phyloP scores from a whole-genome alignment of 805 yeast genomes.

The Metschnikowia cerradonensis region DNA sequence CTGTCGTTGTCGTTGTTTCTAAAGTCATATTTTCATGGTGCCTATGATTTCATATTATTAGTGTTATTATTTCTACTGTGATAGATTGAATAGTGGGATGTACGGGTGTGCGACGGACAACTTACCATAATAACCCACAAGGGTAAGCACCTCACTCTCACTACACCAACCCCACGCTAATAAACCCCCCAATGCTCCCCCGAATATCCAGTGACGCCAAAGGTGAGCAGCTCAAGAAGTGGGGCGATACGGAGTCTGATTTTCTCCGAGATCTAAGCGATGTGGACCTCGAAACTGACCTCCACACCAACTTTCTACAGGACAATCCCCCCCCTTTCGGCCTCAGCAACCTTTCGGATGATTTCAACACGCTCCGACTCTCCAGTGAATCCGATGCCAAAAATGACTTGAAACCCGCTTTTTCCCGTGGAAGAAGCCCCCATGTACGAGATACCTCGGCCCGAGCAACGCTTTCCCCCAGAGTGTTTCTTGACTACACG shows the following conservation, averaged over 20 bases:
- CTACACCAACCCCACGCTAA: neutral
- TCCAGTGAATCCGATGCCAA: neutral
- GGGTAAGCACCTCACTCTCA: neutral
- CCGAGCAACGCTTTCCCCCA: constrained; percentile 4
- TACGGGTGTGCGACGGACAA: no score
- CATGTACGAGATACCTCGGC: neutral
- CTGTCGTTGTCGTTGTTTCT: no score
- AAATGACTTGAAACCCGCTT: constrained; percentile 1
- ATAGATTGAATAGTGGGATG: no score
- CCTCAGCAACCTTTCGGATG: constrained; percentile 5
- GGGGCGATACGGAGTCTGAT: constrained; percentile 13
- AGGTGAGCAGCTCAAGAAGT: constrained; percentile 5
- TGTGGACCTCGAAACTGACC: neutral
- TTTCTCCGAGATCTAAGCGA: constrained; percentile 8
- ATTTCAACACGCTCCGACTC: constrained; percentile 3
- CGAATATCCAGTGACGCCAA: neutral
- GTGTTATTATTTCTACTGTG: no score
- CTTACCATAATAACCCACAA: no score
- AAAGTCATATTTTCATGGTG: no score
- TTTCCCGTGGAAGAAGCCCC: constrained; percentile 3
- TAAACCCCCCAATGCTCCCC: neutral
- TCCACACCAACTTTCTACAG: neutral
- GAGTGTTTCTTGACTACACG: constrained; percentile 5
- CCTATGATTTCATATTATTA: no score
- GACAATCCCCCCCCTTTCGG: neutral